Percentiles rank a stretch among this genome's conserved stretches.
Evolutionary conservation across 139 green algal species (phyloP).

Genomic region (Pycnococcus provasolii): DNA sequence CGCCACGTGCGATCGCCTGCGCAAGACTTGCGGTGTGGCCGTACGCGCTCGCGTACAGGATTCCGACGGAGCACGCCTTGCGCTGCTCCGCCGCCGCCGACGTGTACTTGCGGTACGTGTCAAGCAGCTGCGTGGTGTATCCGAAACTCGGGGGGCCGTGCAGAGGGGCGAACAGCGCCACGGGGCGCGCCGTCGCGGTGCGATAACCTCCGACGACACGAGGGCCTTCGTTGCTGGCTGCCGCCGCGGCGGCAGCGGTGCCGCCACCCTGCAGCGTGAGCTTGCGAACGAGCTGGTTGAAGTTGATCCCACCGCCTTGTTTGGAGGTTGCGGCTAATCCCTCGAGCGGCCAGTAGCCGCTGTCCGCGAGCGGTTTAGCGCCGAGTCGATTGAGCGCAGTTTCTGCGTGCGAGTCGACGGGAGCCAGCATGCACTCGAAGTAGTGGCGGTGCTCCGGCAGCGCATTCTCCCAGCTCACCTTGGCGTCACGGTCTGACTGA

Average conservation of each 20-base stretch:
- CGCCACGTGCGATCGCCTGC: constrained; percentile 68
- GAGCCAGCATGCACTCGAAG: constrained; percentile 90
- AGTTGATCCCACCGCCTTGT: constrained; percentile 25
- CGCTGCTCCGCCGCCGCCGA: constrained; percentile 31
- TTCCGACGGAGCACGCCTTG: constrained; percentile 34
- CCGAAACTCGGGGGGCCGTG: constrained; percentile 68
- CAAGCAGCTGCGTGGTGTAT: constrained; percentile 54
- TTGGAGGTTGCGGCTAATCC: constrained; percentile 14
- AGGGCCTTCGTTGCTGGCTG: not conserved
- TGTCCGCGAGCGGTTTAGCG: too few relatives aligned
- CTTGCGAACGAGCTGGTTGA: not conserved
- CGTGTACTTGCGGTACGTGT: constrained; percentile 51
- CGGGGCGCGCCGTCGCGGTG: constrained; percentile 27
- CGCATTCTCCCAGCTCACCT: too few relatives aligned
- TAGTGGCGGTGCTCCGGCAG: constrained; percentile 72
- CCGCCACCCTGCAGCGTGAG: constrained; percentile 15
- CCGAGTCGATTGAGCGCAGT: constrained; percentile 1
- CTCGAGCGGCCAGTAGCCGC: not conserved
- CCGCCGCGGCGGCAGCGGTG: not conserved
- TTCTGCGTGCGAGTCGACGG: constrained; percentile 50
- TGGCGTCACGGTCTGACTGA: too few relatives aligned
- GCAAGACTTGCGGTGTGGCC: constrained; percentile 88
- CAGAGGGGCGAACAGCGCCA: constrained; percentile 41
- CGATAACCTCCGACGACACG: constrained; percentile 9
- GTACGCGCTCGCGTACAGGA: constrained; percentile 89